A percentile compares a stretch with the other conserved stretches of the same genome.
Evolutionary conservation across 345 rosid genomes (phyloP).

Genomic region (Rhizophora mangle): DNA sequence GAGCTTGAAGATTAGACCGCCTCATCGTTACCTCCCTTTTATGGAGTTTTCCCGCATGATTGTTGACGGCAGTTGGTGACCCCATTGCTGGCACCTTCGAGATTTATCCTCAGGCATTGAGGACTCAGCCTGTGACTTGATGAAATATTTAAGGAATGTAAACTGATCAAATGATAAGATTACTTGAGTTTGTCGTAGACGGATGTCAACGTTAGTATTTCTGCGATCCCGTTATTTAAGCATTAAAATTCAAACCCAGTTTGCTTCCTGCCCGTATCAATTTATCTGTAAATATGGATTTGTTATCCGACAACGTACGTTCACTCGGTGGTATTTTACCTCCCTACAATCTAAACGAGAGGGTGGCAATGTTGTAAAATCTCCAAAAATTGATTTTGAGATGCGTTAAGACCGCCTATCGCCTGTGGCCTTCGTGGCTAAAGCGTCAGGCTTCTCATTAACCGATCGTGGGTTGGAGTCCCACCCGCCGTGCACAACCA

Average conservation of each 20-base stretch:
- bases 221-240: background rate
- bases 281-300: background rate
- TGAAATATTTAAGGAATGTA: conserved; percentile 7
- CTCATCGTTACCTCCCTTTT: background rate
- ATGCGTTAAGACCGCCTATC: no score
- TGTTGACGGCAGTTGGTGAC: background rate
- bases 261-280: background rate
- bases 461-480: conserved; percentile 25
- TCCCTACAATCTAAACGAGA: no score
- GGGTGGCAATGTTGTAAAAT: no score
- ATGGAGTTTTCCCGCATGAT: background rate
- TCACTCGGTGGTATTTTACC: no score
- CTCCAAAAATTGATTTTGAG: no score
- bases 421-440: conserved; percentile 9
- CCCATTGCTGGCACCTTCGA: background rate
- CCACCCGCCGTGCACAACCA: conserved; percentile 6
- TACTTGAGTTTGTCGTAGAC: background rate
- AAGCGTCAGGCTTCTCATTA: conserved; percentile 18
- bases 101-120: conserved; percentile 16
- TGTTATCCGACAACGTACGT: no score
- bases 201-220: background rate
- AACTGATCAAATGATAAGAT: background rate
- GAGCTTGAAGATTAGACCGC: conserved; percentile 65
- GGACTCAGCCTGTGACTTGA: conserved; percentile 10
- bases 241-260: background rate